These are phyloP conservation scores for Crithidia fasciculata DNA, from an alignment of 208 protist species.

Conservation along the genomic window DNA sequence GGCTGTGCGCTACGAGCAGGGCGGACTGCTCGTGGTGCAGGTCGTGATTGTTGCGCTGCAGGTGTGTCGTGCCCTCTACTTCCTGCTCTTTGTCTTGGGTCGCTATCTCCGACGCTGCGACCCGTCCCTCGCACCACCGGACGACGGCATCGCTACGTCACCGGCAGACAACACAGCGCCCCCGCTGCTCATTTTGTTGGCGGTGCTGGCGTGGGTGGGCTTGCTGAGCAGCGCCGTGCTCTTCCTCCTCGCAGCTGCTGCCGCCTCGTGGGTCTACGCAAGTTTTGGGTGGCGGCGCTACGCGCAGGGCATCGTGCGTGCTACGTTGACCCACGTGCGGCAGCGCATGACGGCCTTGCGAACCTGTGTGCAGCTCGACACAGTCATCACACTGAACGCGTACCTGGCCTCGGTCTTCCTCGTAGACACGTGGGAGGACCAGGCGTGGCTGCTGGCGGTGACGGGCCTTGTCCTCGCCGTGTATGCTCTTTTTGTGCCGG, in stretches of 20 bases:
- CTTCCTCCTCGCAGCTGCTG: slow-evolving; percentile 30
- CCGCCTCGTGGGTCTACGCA: slow-evolving; percentile 29
- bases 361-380: slow-evolving; percentile 66
- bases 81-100: slow-evolving; percentile 28
- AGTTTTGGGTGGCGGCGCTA: slow-evolving; percentile 68
- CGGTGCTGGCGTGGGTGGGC: slow-evolving; percentile 10
- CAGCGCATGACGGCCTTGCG: slow-evolving; percentile 44
- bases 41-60: slow-evolving; percentile 51
- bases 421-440: slow-evolving; percentile 29
- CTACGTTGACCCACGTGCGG: slow-evolving; percentile 27
- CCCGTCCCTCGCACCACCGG: neutral
- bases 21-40: slow-evolving; percentile 53
- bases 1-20: slow-evolving; percentile 61
- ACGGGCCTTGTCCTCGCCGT: slow-evolving; percentile 25
- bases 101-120: slow-evolving; percentile 26
- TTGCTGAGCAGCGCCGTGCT: slow-evolving; percentile 21
- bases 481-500: slow-evolving; percentile 38
- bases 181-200: neutral
- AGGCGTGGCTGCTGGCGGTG: slow-evolving; percentile 25
- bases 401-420: slow-evolving; percentile 48
- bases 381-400: slow-evolving; percentile 45
- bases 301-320: slow-evolving; percentile 59
- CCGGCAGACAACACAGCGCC: neutral
- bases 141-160: neutral
- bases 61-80: slow-evolving; percentile 47